These are phyloP conservation scores for Phoenix roebelenii DNA, from an alignment of 176 grass and related monocot species.

Conservation along the genomic window DNA sequence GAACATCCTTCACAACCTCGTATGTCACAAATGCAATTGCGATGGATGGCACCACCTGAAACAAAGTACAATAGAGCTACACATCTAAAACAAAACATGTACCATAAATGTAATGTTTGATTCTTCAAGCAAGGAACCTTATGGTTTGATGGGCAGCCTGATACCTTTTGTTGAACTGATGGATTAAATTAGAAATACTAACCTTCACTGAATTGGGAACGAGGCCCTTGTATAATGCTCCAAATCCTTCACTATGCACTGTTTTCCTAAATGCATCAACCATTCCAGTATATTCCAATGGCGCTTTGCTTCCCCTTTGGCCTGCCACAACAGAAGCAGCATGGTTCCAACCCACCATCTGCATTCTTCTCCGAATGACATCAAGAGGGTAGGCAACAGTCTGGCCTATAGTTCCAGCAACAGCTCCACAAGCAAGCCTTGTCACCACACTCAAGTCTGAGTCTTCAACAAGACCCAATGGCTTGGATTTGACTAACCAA, in stretches of 20 bases:
- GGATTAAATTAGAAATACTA: neutral
- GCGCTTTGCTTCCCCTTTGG: conserved; percentile 35
- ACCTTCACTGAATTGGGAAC: conserved; percentile 98
- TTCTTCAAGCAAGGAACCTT: too few species aligned
- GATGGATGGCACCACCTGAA: conserved; percentile 89
- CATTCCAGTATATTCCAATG: conserved; percentile 81
- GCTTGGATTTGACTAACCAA: conserved; percentile 53
- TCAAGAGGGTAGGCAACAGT: conserved; percentile 98
- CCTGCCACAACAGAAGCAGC: conserved; percentile 73
- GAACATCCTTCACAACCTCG: conserved; percentile 87
- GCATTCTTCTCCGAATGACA: conserved; percentile 94
- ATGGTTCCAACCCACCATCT: conserved; percentile 96
- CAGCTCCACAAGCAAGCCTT: conserved; percentile 74
- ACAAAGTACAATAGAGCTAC: too few species aligned
- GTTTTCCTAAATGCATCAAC: conserved; percentile 88
- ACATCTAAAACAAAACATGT: too few species aligned
- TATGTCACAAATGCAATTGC: conserved; percentile 97
- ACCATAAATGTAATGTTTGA: too few species aligned
- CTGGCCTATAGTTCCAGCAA: conserved; percentile 85
- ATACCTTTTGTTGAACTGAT: neutral
- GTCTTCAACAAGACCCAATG: conserved; percentile 57
- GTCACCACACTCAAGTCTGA: conserved; percentile 64
- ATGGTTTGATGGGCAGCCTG: too few species aligned
- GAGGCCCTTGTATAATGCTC: conserved; percentile 96
- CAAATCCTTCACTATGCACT: conserved; percentile 72